Base-by-base conservation (phyloP, 768 basidiomycete species). In the Tricholoma sp. region DNA sequence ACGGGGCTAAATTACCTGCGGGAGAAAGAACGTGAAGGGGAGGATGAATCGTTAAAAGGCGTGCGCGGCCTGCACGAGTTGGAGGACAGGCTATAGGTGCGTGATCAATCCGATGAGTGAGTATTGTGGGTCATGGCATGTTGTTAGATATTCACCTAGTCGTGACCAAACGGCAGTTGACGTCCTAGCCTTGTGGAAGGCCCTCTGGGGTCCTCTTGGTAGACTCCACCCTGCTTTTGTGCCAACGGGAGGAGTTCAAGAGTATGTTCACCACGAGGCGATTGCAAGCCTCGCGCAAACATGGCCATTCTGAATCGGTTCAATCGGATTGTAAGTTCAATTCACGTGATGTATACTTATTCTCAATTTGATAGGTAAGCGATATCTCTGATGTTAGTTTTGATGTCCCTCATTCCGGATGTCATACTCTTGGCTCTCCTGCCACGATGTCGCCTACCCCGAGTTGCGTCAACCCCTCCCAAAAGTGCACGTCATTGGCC, bases 251-350 rank as follows among this genome's bases (percentile, higher is more conserved):
- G 59, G 52, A 58, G 18, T 56, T 45, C 43, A 51, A 60, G 57
- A 57, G 55, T 50, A 60, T 63, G 59, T 63, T 55, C 61, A 59
- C 64, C 74, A 76, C 74, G 74, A 74, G 74, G 71, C 67, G 63
- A 64, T 67, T 58, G 61, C 54, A 52, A 63, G 58, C 41, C 56
- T 57, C 59, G 55, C 59, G 60, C 58, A 64, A 65, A 60, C 57
- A 60, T 35, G 41, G 51, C 56, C 41, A 50, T 56, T 57, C 45
- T 53, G 47, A 50, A 41, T 50, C 18, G 55, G 54, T 50, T n/a
- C 57, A 58, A 61, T 59, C 39, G 54, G 55, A 57, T 41, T 34
- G 47, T 52, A 51, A 57, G 52, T 50, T 31, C 35, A 14, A 53
- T 52, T 50, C 67, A 68, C 67, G 65, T 68, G 67, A 64, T 59